phyloP scores from a whole-genome alignment of 192 early-diverging fungal species.

The Coemansia sp. region DNA sequence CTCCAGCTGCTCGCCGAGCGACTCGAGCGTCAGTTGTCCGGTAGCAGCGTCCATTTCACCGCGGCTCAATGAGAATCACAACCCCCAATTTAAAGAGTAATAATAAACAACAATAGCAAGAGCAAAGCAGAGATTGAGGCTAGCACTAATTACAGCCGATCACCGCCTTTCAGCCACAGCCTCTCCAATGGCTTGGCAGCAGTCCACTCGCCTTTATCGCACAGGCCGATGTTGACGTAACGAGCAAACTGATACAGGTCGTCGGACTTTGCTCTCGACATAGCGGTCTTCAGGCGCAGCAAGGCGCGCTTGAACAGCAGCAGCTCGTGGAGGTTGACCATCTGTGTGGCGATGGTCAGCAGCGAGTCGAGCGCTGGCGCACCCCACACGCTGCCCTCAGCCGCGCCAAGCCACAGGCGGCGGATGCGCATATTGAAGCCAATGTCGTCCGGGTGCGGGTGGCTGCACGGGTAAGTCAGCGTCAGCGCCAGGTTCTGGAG shows the following conservation, averaged over 20 bases:
- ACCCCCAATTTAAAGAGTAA: not conserved
- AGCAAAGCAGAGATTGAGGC: not conserved
- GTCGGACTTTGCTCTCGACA: not conserved
- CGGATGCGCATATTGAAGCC: conserved; percentile 8
- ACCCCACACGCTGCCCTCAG: conserved; percentile 6
- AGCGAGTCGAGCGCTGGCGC: conserved; percentile 8
- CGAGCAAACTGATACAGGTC: conserved; percentile 11
- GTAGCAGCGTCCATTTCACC: not conserved
- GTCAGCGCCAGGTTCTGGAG: conserved; percentile 14
- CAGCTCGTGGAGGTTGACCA: conserved; percentile 20
- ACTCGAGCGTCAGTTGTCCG: not conserved
- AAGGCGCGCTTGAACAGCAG: conserved; percentile 18
- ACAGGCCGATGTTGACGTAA: conserved; percentile 12
- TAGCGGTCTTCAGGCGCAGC: conserved; percentile 2
- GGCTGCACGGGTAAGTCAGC: not conserved
- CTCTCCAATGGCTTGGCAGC: not conserved
- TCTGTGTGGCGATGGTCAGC: conserved; percentile 1
- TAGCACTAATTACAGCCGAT: not conserved
- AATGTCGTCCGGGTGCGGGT: conserved; percentile 7
- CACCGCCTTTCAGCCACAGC: not conserved
- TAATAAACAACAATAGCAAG: not conserved
- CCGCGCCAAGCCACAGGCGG: conserved; percentile 20
- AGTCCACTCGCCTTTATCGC: conserved; percentile 6
- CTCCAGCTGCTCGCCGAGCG: conserved; percentile 20
- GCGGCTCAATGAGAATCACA: not conserved